Evolutionary conservation across 805 yeast genomes (phyloP).

Genomic region (Komagataella pseudopastoris): DNA sequence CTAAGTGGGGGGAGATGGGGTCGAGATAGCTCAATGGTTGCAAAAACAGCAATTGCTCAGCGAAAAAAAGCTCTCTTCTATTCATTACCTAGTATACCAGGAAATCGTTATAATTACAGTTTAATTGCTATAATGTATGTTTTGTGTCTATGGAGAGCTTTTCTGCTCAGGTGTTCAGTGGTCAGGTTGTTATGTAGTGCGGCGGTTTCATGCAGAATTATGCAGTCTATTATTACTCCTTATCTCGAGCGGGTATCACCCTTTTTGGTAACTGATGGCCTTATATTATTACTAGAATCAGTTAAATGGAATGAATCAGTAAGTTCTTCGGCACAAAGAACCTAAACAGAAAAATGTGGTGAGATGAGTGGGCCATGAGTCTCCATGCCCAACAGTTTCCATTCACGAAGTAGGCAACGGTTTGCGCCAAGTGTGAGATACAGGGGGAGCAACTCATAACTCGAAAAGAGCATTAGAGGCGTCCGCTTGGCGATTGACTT

Average conservation of each 20-base stretch:
- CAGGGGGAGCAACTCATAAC: background rate
- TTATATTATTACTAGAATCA: background rate
- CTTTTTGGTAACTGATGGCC: background rate
- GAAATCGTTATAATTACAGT: too few relatives aligned
- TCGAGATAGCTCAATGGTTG: too few relatives aligned
- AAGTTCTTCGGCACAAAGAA: too few relatives aligned
- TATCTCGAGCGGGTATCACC: background rate
- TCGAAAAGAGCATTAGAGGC: slow-evolving; percentile 1
- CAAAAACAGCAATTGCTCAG: too few relatives aligned
- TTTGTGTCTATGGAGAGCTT: background rate
- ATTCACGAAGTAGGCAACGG: too few relatives aligned
- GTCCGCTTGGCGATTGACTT: background rate
- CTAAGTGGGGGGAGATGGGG: background rate
- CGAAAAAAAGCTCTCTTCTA: too few relatives aligned
- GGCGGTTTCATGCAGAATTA: background rate
- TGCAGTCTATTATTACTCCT: background rate
- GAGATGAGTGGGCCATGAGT: background rate
- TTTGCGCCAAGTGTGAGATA: too few relatives aligned
- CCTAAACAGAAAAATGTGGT: too few relatives aligned
- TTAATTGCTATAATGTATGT: too few relatives aligned
- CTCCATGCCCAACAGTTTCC: too few relatives aligned
- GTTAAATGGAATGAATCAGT: background rate
- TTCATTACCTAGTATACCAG: too few relatives aligned
- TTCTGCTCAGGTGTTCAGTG: background rate
- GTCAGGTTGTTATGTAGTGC: background rate